phyloP scores from a whole-genome alignment of 176 grass and related monocot species.

The Carex scoparia region DNA sequence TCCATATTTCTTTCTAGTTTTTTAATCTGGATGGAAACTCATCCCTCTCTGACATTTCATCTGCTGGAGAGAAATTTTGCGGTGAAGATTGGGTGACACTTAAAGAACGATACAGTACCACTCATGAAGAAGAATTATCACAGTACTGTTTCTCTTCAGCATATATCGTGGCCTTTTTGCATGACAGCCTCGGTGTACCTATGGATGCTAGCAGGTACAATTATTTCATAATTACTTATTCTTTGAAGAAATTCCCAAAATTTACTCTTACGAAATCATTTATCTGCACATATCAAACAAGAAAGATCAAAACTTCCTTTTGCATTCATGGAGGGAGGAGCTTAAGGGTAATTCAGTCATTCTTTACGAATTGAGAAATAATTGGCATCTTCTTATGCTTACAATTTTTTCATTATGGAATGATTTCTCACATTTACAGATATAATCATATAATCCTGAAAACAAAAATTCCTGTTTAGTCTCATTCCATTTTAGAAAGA shows the following conservation, averaged over 20 bases:
- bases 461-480: background rate
- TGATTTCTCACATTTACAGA: background rate
- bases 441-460: background rate
- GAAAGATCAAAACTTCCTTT: background rate
- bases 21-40: conserved; percentile 63
- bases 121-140: conserved; percentile 57
- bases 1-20: conserved; percentile 43
- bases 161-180: conserved; percentile 80
- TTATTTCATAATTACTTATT: background rate
- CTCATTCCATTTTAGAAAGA: background rate
- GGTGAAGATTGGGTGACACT: conserved; percentile 54
- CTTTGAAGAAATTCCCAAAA: background rate
- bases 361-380: background rate
- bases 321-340: background rate
- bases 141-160: conserved; percentile 92
- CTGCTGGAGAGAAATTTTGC: conserved; percentile 73
- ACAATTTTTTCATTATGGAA: background rate
- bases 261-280: background rate
- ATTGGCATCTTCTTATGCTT: background rate
- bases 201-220: conserved; percentile 64
- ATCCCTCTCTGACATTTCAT: conserved; percentile 55
- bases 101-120: conserved; percentile 49
- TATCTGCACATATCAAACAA: background rate
- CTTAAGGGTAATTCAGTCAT: background rate
- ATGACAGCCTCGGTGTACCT: conserved; percentile 60